Evolutionary conservation across 148 eudicot species (phyloP).

Genomic region (Persicaria tinctoria): DNA sequence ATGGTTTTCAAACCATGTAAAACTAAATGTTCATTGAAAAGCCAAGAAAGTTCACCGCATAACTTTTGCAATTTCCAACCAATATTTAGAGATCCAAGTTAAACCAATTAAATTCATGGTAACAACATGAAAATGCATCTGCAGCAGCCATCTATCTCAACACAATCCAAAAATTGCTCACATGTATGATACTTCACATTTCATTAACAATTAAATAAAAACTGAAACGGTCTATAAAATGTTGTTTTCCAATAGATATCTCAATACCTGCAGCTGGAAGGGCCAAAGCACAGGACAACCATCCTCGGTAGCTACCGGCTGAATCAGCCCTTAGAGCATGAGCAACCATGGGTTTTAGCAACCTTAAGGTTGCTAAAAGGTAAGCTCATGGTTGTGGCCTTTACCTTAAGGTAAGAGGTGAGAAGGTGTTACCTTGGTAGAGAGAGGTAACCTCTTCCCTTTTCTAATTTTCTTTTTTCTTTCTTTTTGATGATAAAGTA

Average conservation of each 20-base stretch:
- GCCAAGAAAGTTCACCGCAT: neutral
- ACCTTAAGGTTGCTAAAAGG: too few relatives aligned
- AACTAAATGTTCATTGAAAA: neutral
- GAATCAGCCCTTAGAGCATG: slow-evolving; percentile 24
- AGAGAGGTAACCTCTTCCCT: too few relatives aligned
- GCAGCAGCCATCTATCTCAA: neutral
- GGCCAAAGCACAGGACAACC: slow-evolving; percentile 66
- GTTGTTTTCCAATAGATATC: neutral
- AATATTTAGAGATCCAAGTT: neutral
- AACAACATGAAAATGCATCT: neutral
- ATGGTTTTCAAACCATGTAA: neutral
- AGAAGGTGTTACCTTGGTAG: too few relatives aligned
- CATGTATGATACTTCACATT: neutral
- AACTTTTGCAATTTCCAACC: neutral
- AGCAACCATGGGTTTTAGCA: too few relatives aligned
- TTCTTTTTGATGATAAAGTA: too few relatives aligned
- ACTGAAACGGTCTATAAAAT: neutral
- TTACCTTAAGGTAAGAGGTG: too few relatives aligned
- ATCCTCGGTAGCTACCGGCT: slow-evolving; percentile 40
- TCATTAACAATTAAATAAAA: neutral
- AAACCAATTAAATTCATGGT: neutral
- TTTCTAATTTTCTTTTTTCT: too few relatives aligned
- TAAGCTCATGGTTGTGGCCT: too few relatives aligned
- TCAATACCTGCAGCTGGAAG: slow-evolving; percentile 83
- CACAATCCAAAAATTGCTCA: neutral